Conservation (phyloP, 345 rosid genomes). For the Eucalyptus sp. region DNA sequence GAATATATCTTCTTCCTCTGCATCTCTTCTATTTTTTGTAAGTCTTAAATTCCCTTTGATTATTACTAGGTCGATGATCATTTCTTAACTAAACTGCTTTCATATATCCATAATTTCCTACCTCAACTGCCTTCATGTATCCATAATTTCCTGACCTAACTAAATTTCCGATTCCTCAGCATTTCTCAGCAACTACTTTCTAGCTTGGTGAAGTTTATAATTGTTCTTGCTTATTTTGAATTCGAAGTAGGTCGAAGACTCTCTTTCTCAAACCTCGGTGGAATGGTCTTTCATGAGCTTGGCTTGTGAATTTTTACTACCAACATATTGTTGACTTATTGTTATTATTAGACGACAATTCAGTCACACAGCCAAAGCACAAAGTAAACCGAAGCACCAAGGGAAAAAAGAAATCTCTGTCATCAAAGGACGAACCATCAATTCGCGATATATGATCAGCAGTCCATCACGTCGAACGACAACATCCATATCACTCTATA, state of each 20-base stretch:
- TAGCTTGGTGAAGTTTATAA: no score
- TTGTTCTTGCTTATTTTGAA: neutral
- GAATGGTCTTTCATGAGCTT: neutral
- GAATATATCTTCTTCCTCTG: neutral
- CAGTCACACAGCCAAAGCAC: no score
- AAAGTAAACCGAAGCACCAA: no score
- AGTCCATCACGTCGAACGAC: no score
- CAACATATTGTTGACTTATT: neutral
- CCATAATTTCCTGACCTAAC: neutral
- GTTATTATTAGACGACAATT: no score
- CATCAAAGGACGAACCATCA: no score
- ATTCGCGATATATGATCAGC: no score
- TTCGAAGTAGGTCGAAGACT: neutral
- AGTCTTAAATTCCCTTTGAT: neutral
- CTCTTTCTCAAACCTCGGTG: neutral
- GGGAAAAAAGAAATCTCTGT: no score
- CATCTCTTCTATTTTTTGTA: neutral
- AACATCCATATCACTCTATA: no score
- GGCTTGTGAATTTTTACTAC: neutral
- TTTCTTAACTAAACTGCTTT: neutral
- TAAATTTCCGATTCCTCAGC: neutral
- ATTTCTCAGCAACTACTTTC: neutral
- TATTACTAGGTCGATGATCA: neutral
- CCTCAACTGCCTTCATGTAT: neutral
- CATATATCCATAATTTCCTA: neutral